Percentiles rank a stretch among this genome's conserved stretches.
Evolutionary conservation across 805 yeast genomes (phyloP).

Genomic region (Wickerhamomyces ciferrii): DNA sequence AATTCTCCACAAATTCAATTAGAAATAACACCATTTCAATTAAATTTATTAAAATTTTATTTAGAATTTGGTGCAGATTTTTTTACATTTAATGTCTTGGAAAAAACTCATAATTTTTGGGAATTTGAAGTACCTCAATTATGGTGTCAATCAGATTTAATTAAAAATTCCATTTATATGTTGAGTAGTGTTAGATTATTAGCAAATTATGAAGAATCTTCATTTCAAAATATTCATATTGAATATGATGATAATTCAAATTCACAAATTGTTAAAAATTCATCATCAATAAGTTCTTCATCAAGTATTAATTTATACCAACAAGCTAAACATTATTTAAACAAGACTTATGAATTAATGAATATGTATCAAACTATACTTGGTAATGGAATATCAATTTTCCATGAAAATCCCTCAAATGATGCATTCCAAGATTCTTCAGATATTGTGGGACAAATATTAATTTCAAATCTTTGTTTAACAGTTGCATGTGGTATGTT

Average conservation of each 20-base stretch:
- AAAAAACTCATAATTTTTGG: neutral
- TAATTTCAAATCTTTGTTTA: conserved; percentile 7
- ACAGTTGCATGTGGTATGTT: neutral
- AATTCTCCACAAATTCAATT: neutral
- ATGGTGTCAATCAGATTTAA: neutral
- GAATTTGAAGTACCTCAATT: neutral
- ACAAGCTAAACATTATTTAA: neutral
- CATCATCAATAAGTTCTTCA: neutral
- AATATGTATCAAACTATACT: neutral
- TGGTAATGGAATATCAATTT: too few species aligned
- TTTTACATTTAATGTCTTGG: neutral
- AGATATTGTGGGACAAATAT: conserved; percentile 10
- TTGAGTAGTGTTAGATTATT: neutral
- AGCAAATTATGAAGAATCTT: neutral
- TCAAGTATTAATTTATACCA: neutral
- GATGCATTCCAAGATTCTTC: too few species aligned
- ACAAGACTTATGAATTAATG: neutral
- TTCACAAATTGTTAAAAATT: neutral
- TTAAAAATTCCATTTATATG: neutral
- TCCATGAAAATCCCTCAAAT: too few species aligned
- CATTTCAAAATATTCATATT: neutral
- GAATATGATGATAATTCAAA: neutral
- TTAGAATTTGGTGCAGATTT: neutral
- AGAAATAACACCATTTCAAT: neutral
- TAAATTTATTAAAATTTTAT: neutral